Conservation (phyloP, 78 protist genomes). For the Parvularia atlantis region DNA sequence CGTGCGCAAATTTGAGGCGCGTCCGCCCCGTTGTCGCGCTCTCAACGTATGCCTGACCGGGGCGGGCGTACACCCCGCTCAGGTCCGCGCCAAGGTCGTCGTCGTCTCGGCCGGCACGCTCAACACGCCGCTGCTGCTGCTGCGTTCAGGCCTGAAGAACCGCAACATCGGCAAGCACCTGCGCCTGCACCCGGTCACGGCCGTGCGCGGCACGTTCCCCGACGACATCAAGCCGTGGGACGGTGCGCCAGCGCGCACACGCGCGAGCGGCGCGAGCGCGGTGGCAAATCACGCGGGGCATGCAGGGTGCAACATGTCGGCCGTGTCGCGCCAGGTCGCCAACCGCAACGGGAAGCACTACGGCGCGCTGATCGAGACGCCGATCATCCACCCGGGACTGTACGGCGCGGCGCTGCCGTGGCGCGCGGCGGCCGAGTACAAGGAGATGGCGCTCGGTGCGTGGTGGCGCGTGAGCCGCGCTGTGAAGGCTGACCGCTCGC, state of each 20-base stretch:
- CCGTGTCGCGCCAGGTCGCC: not conserved
- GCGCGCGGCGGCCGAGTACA: not conserved
- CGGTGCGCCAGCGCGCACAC: slow-evolving; percentile 33
- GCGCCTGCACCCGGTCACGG: slow-evolving; percentile 39
- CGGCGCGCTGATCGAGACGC: slow-evolving; percentile 28
- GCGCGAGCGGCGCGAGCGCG: too few species aligned
- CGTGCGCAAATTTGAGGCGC: too few species aligned
- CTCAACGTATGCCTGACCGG: too few species aligned
- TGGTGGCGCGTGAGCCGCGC: not conserved
- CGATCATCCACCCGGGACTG: slow-evolving; percentile 25
- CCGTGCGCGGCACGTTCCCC: slow-evolving; percentile 10
- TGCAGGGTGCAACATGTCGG: too few species aligned
- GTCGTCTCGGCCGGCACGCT: slow-evolving; percentile 42
- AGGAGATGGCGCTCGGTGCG: not conserved
- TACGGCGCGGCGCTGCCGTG: slow-evolving; percentile 1
- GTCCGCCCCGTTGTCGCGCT: too few species aligned
- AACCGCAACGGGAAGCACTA: slow-evolving; percentile 2
- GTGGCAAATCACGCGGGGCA: too few species aligned
- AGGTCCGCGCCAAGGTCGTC: slow-evolving; percentile 16
- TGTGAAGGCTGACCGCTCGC: too few species aligned
- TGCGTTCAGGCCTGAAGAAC: slow-evolving; percentile 23
- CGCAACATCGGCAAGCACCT: slow-evolving; percentile 28
- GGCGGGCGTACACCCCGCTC: too few species aligned
- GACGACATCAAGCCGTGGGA: slow-evolving; percentile 26
- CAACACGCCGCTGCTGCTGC: slow-evolving; percentile 38